phyloP scores from a whole-genome alignment of 2,329 filamentous ascomycete genomes.

The Trichoderma simmonsii region DNA sequence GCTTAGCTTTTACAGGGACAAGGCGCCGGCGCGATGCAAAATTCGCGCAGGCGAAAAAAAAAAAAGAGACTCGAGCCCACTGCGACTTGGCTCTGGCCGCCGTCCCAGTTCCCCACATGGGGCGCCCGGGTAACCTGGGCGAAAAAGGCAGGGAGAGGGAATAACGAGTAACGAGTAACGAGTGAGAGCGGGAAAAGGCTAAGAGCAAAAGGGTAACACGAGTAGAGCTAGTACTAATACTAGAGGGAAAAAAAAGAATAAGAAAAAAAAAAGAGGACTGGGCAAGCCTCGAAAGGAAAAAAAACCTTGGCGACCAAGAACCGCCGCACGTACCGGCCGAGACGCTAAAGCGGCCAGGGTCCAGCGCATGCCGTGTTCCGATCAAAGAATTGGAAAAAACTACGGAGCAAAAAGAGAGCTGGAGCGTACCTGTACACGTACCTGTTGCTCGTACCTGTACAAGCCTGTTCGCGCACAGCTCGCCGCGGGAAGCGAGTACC shows the following conservation, averaged over 20 bases:
- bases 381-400: neutral
- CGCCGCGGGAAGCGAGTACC: slow-evolving; percentile 9
- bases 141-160: neutral
- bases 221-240: neutral
- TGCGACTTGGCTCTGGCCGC: slow-evolving; percentile 4
- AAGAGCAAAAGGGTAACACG: neutral
- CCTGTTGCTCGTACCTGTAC: neutral
- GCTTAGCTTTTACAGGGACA: slow-evolving; percentile 6
- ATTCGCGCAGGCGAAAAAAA: slow-evolving; percentile 20
- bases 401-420: neutral
- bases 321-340: slow-evolving; percentile 19
- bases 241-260: neutral
- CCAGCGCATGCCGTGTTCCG: slow-evolving; percentile 20
- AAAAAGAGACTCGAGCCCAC: neutral
- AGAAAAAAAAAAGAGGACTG: neutral
- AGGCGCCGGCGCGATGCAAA: slow-evolving; percentile 13
- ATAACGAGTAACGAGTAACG: neutral
- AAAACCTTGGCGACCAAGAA: slow-evolving; percentile 2
- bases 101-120: slow-evolving; percentile 17
- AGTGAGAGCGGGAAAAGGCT: neutral
- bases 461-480: neutral
- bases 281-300: neutral
- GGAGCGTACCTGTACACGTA: neutral
- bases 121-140: slow-evolving; percentile 14
- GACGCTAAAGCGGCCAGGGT: slow-evolving; percentile 13